These are phyloP conservation scores for Trichoderma guizhouense DNA, from an alignment of 2,329 filamentous ascomycete species.

Conservation along the genomic window DNA sequence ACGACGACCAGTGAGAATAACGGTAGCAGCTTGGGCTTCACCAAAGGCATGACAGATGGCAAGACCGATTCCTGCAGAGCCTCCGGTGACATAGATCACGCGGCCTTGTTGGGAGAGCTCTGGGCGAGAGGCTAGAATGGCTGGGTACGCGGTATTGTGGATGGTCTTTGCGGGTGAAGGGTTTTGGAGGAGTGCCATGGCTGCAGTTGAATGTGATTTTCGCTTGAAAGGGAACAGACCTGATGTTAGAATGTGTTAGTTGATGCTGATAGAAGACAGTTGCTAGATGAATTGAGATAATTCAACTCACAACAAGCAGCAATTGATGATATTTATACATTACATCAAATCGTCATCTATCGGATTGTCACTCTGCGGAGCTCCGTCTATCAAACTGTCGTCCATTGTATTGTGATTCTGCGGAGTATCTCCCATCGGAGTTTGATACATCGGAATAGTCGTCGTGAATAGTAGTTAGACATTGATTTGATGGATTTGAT, in stretches of 20 bases:
- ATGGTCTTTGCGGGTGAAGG: conserved; percentile 29
- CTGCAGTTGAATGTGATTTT: neutral
- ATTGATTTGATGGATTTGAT: neutral
- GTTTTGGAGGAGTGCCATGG: neutral
- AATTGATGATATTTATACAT: neutral
- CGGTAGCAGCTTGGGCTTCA: conserved; percentile 33
- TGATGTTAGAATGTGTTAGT: neutral
- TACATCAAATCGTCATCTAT: neutral
- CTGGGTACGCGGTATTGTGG: conserved; percentile 34
- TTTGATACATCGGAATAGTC: neutral
- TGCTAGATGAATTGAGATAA: neutral
- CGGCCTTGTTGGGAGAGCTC: conserved; percentile 38
- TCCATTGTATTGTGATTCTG: too few species aligned
- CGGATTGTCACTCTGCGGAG: too few species aligned
- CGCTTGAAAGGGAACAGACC: neutral
- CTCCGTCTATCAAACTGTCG: too few species aligned
- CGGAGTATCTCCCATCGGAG: neutral
- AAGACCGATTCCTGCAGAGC: conserved; percentile 60
- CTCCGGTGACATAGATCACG: conserved; percentile 64
- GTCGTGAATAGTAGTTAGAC: neutral
- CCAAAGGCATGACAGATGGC: conserved; percentile 57
- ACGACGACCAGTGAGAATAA: conserved; percentile 40
- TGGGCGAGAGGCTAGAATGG: conserved; percentile 35
- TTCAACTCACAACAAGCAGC: neutral
- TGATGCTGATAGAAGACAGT: neutral